phyloP scores from a whole-genome alignment of 192 early-diverging fungal species.

The Irineochytrium annulatum region DNA sequence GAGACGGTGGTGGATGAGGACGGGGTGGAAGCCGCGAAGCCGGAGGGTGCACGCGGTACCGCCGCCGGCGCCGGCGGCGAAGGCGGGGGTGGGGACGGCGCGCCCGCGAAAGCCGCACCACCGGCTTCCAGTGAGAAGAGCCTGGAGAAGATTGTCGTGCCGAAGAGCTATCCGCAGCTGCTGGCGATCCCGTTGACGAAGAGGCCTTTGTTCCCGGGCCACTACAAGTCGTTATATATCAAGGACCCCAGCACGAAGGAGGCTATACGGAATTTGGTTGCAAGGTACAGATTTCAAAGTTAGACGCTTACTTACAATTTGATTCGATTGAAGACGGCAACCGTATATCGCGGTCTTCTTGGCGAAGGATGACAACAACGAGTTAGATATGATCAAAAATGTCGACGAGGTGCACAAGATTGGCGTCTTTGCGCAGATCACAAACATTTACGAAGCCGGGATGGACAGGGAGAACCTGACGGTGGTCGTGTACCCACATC shows the following conservation, averaged over 20 bases:
- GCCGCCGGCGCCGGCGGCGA: not conserved
- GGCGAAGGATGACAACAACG: conserved; percentile 83
- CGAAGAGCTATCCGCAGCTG: conserved; percentile 89
- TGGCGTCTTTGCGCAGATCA: conserved; percentile 97
- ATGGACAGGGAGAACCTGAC: conserved; percentile 73
- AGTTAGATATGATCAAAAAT: conserved; percentile 73
- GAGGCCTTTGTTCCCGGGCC: conserved; percentile 92
- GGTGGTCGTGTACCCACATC: conserved; percentile 93
- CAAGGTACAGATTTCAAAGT: no score
- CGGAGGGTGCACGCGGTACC: no score
- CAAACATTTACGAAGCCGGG: conserved; percentile 72
- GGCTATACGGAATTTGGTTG: conserved; percentile 86
- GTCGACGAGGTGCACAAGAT: conserved; percentile 79
- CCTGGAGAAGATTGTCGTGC: conserved; percentile 51
- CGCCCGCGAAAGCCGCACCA: not conserved
- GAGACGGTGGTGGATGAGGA: no score
- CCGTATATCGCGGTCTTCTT: conserved; percentile 97
- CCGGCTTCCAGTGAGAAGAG: not conserved
- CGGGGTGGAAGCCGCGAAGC: not conserved
- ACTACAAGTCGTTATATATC: conserved; percentile 97
- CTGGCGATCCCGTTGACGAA: conserved; percentile 90
- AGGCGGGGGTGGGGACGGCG: not conserved
- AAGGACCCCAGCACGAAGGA: conserved; percentile 89
- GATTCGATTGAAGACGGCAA: no score
- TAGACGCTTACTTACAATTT: no score